Evolutionary conservation across 768 basidiomycete genomes (phyloP), one percentile per base, ranked within the genome.

Genomic region (Lactifluus hygrophoroides): DNA sequence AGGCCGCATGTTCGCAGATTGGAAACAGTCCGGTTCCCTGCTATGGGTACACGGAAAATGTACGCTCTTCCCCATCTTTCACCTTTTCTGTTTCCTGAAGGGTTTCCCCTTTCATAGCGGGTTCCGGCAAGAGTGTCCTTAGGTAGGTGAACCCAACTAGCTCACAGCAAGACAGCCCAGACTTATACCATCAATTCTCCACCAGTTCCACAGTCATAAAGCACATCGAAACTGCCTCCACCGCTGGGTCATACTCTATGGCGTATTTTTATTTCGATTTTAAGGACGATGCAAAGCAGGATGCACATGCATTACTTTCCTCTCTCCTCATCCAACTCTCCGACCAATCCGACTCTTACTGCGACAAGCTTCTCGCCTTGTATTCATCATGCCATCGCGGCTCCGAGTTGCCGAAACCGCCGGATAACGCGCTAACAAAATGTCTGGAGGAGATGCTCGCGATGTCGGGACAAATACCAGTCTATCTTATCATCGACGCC

Each of bases 31-130:
- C 1, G 46, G 54, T 8, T 56, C 46, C 14, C 27, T 56, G 3
- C 10, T 56, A 2, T 56, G 46, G 54, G 21, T 49, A 8, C 46
- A 56, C 11, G 54, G 54, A 19, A 47, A 55, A 21, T 46, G 54
- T 47, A 21, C 11, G 35, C 21, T 3, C 37, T 1, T 13, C 2
- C 19, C 13, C 21, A 1, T 21, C 17, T 34, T 17, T n/a, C 25
- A 28, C 5, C 47, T 11, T 34, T 2, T 23, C 7, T 14, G 44
- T 27, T 32, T 10, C 8, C 21, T 45, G 11, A 27, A 5, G 3
- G 25, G 25, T 23, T 23, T 44, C 44, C 21, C 10, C 5, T 27
- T 45, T 27, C 44, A 27, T 45, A 45, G 23, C 44, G 44, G 44
- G 44, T 23, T 45, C 44, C 5, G 44, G 44, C 44, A 45, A 45